These are phyloP conservation scores for Tripterygium wilfordii DNA, from an alignment of 177 flowering plant species.

Conservation along the genomic window DNA sequence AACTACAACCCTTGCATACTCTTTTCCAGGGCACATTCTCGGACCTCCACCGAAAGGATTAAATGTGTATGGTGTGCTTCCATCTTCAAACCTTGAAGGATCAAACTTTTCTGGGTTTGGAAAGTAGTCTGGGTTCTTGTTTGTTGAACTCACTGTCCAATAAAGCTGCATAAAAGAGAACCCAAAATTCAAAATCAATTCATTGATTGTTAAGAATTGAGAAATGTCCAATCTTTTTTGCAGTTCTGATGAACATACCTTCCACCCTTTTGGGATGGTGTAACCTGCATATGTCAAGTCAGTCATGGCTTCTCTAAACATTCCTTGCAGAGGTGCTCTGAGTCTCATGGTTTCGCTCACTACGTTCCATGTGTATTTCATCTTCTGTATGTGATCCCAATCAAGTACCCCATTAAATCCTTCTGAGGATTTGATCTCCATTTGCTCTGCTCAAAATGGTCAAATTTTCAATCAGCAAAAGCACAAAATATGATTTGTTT, in stretches of 20 bases:
- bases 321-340: background rate
- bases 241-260: background rate
- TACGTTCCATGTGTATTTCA: background rate
- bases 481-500: no score
- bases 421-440: background rate
- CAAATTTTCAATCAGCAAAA: no score
- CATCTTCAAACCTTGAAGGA: background rate
- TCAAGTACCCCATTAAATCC: background rate
- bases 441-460: no score
- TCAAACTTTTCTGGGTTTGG: slow-evolving; percentile 4
- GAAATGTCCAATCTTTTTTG: no score
- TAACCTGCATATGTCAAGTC: background rate
- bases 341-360: background rate
- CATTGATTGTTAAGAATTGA: no score
- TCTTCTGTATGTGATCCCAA: slow-evolving; percentile 2
- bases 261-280: slow-evolving; percentile 3
- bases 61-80: background rate
- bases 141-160: slow-evolving; percentile 1
- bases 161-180: background rate
- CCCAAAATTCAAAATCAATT: no score
- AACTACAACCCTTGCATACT: background rate
- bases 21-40: no score
- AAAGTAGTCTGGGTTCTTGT: slow-evolving; percentile 15
- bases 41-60: background rate
- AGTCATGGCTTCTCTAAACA: background rate